Percentiles rank a stretch among this genome's conserved stretches.
phyloP scores from a whole-genome alignment of 179 eudicot species.

The Spergularia azorica region DNA sequence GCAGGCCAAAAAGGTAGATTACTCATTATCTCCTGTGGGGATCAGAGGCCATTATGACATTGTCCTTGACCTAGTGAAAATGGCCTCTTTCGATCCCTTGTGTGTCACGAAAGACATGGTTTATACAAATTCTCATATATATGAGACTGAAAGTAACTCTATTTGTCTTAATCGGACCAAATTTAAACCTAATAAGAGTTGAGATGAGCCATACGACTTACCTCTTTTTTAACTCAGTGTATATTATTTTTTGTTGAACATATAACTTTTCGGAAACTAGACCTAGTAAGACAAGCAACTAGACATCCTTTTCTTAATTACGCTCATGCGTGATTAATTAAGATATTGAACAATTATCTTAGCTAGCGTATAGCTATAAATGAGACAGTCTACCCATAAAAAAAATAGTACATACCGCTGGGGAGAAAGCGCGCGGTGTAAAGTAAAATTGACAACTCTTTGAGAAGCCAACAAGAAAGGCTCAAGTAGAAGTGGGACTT shows the following conservation, averaged over 20 bases:
- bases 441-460: slow-evolving; percentile 2
- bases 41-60: slow-evolving; percentile 13
- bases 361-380: too few species aligned
- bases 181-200: background rate
- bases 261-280: too few species aligned
- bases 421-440: too few species aligned
- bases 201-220: background rate
- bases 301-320: too few species aligned
- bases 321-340: too few species aligned
- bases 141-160: background rate
- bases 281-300: too few species aligned
- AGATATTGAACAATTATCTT: too few species aligned
- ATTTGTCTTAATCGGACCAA: too few species aligned
- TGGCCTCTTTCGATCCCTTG: background rate
- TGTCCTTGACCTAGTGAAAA: slow-evolving; percentile 21
- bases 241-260: too few species aligned
- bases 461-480: slow-evolving; percentile 19
- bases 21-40: slow-evolving; percentile 24
- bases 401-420: too few species aligned
- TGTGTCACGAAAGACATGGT: background rate
- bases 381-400: too few species aligned
- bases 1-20: slow-evolving; percentile 25
- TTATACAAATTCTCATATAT: background rate
- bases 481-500: slow-evolving; percentile 15
- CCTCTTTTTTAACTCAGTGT: too few species aligned